Evolutionary conservation across 1,284 basidiomycete genomes (phyloP).

Genomic region (Cutaneotrichosporon sp.): DNA sequence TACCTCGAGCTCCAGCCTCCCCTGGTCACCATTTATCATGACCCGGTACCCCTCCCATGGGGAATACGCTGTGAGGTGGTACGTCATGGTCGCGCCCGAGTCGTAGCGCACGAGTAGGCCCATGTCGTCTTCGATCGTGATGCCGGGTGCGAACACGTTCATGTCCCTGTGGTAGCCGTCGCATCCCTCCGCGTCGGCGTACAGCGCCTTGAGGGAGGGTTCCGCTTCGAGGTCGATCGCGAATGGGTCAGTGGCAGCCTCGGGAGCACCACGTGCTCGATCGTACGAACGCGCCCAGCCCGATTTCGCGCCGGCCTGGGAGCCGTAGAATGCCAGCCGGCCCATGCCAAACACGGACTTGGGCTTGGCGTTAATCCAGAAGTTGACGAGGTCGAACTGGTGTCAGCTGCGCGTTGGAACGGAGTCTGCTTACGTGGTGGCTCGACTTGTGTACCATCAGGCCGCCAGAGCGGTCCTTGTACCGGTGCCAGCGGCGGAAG

Average conservation of each 20-base stretch:
- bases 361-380: constrained; percentile 60
- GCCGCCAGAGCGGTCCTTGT: constrained; percentile 59
- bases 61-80: constrained; percentile 56
- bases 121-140: constrained; percentile 63
- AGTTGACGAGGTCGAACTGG: constrained; percentile 56
- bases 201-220: constrained; percentile 56
- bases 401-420: neutral
- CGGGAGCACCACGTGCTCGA: constrained; percentile 55
- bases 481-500: constrained; percentile 60
- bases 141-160: constrained; percentile 56
- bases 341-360: constrained; percentile 59
- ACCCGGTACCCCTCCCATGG: constrained; percentile 59
- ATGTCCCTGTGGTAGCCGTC: constrained; percentile 56
- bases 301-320: constrained; percentile 56
- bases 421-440: constrained; percentile 52
- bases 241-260: constrained; percentile 58
- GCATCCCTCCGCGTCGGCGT: constrained; percentile 54
- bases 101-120: constrained; percentile 58
- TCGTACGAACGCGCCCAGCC: constrained; percentile 59
- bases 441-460: constrained; percentile 61
- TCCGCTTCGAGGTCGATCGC: constrained; percentile 59
- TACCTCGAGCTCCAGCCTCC: constrained; percentile 60
- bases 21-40: constrained; percentile 60
- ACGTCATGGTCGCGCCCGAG: constrained; percentile 59
- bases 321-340: constrained; percentile 58